Conservation (phyloP, 495 filamentous ascomycete species). For the Lasiosphaeria miniovina region DNA sequence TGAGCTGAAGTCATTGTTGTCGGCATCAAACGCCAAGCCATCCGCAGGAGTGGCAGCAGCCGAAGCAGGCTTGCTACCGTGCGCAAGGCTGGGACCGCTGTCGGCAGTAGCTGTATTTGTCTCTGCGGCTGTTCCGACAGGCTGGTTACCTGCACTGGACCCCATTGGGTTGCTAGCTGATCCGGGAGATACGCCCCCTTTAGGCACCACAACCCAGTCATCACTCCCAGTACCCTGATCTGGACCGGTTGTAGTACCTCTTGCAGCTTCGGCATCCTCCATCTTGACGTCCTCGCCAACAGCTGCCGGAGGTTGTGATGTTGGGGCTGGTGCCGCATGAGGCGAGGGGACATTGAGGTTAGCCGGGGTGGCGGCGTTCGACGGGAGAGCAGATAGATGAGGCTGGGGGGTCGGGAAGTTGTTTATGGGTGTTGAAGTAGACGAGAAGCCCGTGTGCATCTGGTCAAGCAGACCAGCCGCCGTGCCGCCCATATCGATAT, state of each 20-base stretch:
- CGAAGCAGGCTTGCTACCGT: conserved; percentile 36
- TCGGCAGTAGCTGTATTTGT: conserved; percentile 2
- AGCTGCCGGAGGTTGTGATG: conserved; percentile 15
- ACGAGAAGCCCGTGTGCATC: conserved; percentile 55
- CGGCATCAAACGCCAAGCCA: conserved; percentile 35
- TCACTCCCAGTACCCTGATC: conserved; percentile 45
- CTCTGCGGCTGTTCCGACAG: conserved; percentile 14
- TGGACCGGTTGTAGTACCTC: conserved; percentile 25
- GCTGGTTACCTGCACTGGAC: conserved; percentile 16
- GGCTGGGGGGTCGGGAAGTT: conserved; percentile 46
- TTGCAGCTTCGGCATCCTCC: conserved; percentile 29
- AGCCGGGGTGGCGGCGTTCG: conserved; percentile 47
- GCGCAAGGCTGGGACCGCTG: neutral
- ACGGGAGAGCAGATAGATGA: conserved; percentile 39
- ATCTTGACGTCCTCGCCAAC: conserved; percentile 32
- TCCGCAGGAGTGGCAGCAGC: conserved; percentile 38
- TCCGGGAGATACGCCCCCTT: conserved; percentile 32
- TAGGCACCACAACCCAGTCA: conserved; percentile 56
- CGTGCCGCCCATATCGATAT: conserved; percentile 65
- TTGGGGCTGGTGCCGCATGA: conserved; percentile 20
- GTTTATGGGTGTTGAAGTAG: conserved; percentile 48
- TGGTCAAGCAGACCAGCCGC: conserved; percentile 62
- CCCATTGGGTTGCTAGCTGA: conserved; percentile 23
- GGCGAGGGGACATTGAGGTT: conserved; percentile 38
- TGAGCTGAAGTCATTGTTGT: conserved; percentile 51